Percentiles rank a stretch among this genome's conserved stretches.
Evolutionary conservation across 768 basidiomycete species (phyloP).

Genomic region (Gymnopilus junonius): DNA sequence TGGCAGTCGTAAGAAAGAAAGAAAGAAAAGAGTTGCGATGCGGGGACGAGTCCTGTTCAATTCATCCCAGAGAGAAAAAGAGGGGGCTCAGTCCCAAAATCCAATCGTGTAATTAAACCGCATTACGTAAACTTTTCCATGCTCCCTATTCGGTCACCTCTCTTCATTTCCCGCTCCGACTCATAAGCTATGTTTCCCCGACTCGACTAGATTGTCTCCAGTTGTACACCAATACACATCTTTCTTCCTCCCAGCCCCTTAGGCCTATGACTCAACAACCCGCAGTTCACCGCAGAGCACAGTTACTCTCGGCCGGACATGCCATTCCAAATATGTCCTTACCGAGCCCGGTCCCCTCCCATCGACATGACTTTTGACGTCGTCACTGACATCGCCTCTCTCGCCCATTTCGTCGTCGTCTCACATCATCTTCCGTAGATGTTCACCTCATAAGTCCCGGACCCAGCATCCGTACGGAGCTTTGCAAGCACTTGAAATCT

Average conservation of each 20-base stretch:
- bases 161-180: constrained; percentile 9
- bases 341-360: not conserved
- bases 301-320: not conserved
- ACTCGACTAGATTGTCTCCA: not conserved
- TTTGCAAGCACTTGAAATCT: too few species aligned
- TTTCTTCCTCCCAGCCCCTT: not conserved
- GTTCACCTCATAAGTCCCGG: too few species aligned
- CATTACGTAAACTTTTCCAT: constrained; percentile 22
- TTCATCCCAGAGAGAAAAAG: constrained; percentile 5
- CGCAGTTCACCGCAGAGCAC: not conserved
- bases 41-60: not conserved
- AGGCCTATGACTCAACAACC: not conserved
- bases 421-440: not conserved
- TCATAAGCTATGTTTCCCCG: not conserved
- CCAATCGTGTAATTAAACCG: constrained; percentile 17
- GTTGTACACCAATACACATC: not conserved
- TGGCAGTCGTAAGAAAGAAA: not conserved
- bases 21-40: not conserved
- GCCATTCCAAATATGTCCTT: not conserved
- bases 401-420: too few species aligned
- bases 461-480: too few species aligned
- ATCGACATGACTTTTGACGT: not conserved
- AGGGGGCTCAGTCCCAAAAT: constrained; percentile 5
- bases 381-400: constrained; percentile 4
- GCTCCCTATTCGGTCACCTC: constrained; percentile 2